These are phyloP conservation scores for Colletotrichum plurivorum DNA, from an alignment of 2,329 filamentous ascomycete species.

Conservation along the genomic window DNA sequence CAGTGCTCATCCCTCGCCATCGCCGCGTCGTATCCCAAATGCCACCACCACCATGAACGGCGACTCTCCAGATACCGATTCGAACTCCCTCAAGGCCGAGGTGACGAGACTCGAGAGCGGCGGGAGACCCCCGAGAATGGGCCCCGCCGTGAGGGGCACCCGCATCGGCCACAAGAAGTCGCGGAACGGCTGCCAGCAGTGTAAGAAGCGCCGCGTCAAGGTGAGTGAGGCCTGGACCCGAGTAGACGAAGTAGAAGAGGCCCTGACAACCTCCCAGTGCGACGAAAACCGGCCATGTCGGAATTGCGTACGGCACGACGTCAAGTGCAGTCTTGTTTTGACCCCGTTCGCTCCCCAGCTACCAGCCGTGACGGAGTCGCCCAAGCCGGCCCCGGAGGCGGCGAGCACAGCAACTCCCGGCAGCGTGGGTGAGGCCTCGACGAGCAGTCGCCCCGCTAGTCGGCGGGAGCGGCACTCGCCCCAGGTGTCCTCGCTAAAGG, in stretches of 20 bases:
- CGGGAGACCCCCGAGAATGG: neutral
- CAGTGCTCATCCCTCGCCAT: neutral
- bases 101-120: slow-evolving; percentile 20
- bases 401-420: slow-evolving; percentile 28
- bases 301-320: slow-evolving; percentile 36
- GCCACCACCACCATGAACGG: slow-evolving; percentile 21
- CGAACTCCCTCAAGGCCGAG: slow-evolving; percentile 32
- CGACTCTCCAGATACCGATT: slow-evolving; percentile 17
- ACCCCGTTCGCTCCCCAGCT: slow-evolving; percentile 20
- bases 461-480: slow-evolving; percentile 15
- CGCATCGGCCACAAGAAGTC: slow-evolving; percentile 39
- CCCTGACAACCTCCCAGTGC: slow-evolving; percentile 28
- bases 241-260: neutral
- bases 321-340: slow-evolving; percentile 35
- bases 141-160: slow-evolving; percentile 23
- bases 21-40: neutral
- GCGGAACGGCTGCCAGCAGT: slow-evolving; percentile 37
- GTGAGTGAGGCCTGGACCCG: slow-evolving; percentile 11
- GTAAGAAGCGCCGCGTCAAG: slow-evolving; percentile 38
- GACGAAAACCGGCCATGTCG: slow-evolving; percentile 35
- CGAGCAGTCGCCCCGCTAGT: slow-evolving; percentile 24
- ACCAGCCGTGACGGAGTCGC: slow-evolving; percentile 30
- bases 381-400: slow-evolving; percentile 17
- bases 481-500: slow-evolving; percentile 27
- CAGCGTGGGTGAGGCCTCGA: slow-evolving; percentile 24